Conservation (phyloP, 2,329 filamentous ascomycete species). For the Trichoderma atrobrunneum region DNA sequence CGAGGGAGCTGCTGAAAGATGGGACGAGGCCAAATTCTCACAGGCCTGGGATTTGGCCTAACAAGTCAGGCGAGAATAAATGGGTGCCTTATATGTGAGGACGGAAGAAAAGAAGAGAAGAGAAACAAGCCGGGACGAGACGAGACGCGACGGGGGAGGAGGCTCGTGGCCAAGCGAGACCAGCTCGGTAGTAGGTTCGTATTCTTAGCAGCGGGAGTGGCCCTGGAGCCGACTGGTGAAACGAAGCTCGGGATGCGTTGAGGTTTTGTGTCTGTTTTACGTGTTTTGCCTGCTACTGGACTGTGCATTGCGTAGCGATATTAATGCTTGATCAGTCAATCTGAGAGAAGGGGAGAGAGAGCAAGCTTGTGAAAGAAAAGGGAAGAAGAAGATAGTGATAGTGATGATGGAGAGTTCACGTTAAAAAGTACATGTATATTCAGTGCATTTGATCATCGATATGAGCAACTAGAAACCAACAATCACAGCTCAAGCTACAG, state of each 20-base stretch:
- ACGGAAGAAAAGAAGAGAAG: not conserved
- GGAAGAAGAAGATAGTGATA: not conserved
- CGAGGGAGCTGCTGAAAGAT: not conserved
- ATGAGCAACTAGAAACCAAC: not conserved
- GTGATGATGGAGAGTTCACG: not conserved
- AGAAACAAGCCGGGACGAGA: not conserved
- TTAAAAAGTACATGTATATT: not conserved
- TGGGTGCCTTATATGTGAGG: slow-evolving; percentile 8
- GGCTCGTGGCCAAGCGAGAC: not conserved
- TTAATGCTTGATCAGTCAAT: not conserved
- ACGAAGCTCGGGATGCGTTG: not conserved
- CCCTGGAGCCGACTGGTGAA: not conserved
- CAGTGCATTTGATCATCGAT: not conserved
- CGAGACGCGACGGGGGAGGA: not conserved
- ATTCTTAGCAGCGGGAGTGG: not conserved
- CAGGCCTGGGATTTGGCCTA: not conserved
- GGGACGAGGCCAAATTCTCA: slow-evolving; percentile 12
- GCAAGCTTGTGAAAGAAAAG: not conserved
- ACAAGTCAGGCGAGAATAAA: not conserved
- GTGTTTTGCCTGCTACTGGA: not conserved
- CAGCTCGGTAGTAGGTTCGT: not conserved
- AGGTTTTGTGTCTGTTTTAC: not conserved
- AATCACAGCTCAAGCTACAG: not conserved
- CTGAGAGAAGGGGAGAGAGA: not conserved
- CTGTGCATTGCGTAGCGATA: not conserved